These are phyloP conservation scores for Penicillium sp. DNA, from an alignment of 2,329 filamentous ascomycete genomes.

Conservation along the genomic window DNA sequence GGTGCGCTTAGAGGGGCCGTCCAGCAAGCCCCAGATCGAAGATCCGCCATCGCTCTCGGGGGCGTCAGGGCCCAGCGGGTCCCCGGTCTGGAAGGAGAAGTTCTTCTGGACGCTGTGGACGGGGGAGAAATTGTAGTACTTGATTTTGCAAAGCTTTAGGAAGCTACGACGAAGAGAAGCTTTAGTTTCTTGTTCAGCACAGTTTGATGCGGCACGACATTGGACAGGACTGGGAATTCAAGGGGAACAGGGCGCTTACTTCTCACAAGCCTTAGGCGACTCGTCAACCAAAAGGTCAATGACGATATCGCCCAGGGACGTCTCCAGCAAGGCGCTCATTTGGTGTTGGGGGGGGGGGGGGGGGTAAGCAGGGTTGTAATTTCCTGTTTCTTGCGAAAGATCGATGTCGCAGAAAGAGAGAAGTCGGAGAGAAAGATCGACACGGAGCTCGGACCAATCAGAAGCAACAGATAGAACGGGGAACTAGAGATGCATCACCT, in stretches of 20 bases:
- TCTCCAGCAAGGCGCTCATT: conserved; percentile 95
- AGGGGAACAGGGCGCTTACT: conserved; percentile 60
- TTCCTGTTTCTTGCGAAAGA: not conserved
- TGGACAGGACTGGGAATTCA: conserved; percentile 12
- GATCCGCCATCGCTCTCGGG: conserved; percentile 85
- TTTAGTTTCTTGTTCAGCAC: conserved; percentile 60
- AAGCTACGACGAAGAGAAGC: conserved; percentile 63
- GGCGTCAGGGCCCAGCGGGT: conserved; percentile 84
- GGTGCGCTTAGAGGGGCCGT: conserved; percentile 68
- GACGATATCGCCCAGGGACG: conserved; percentile 88
- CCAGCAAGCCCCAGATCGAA: conserved; percentile 85
- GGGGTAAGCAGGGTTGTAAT: not conserved
- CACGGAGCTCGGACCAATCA: conserved; percentile 23
- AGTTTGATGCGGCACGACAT: conserved; percentile 20
- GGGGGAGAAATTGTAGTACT: conserved; percentile 98
- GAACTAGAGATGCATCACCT: conserved; percentile 3
- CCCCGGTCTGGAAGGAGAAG: conserved; percentile 95
- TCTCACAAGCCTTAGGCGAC: conserved; percentile 89
- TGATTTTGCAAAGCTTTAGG: conserved; percentile 96
- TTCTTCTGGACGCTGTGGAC: conserved; percentile 89
- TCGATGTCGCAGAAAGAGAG: not conserved
- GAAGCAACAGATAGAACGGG: not conserved
- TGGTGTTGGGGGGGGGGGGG: conserved; percentile 4
- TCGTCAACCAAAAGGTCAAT: conserved; percentile 89
- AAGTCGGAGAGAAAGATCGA: conserved; percentile 13